Percentiles rank a stretch among this genome's conserved stretches.
phyloP scores from a whole-genome alignment of 2,329 filamentous ascomycete genomes.

The Fonsecaea multimorphosa region DNA sequence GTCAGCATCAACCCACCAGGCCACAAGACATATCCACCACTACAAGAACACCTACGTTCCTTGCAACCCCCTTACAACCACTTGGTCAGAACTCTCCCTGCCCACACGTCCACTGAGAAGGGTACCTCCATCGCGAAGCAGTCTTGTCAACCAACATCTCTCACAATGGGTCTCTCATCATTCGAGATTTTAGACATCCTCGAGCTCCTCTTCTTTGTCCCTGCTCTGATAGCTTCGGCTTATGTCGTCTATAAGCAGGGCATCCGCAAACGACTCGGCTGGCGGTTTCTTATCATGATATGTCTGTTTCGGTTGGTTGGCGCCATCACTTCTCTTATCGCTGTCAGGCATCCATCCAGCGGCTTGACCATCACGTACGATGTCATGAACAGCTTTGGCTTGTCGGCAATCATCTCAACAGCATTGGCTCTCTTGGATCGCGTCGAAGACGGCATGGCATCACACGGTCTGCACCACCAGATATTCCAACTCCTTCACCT shows the following conservation, averaged over 20 bases:
- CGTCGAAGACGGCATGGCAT: slow-evolving; percentile 40
- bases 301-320: slow-evolving; percentile 60
- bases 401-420: slow-evolving; percentile 57
- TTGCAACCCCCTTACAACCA: background rate
- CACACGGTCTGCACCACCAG: slow-evolving; percentile 35
- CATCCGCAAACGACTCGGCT: slow-evolving; percentile 55
- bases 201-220: slow-evolving; percentile 47
- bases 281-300: slow-evolving; percentile 62
- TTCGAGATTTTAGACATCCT: slow-evolving; percentile 40
- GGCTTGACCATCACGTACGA: slow-evolving; percentile 51
- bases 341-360: slow-evolving; percentile 51
- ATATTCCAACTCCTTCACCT: slow-evolving; percentile 44
- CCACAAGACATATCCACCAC: background rate
- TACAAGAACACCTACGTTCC: background rate
- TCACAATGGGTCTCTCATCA: slow-evolving; percentile 27
- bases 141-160: background rate
- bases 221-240: slow-evolving; percentile 42
- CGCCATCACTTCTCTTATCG: slow-evolving; percentile 57
- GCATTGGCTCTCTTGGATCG: slow-evolving; percentile 54
- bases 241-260: slow-evolving; percentile 48
- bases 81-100: background rate
- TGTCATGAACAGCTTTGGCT: slow-evolving; percentile 55
- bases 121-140: background rate
- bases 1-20: background rate
- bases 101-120: background rate